These are phyloP conservation scores for Venustampulla echinocandica DNA, from an alignment of 495 filamentous ascomycete species.

Conservation along the genomic window DNA sequence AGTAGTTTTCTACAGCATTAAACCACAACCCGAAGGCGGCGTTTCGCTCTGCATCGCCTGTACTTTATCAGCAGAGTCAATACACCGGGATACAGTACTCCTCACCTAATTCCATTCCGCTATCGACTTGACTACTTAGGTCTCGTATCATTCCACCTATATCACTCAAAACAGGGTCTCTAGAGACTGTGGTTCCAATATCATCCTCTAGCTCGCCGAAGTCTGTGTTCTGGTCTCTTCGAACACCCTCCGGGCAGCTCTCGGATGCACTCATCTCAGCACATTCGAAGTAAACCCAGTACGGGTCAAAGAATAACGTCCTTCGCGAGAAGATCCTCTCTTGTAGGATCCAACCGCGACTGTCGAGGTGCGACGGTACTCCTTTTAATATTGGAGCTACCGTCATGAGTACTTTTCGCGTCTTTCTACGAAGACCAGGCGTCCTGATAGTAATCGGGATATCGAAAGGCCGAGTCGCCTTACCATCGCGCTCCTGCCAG, in stretches of 20 bases:
- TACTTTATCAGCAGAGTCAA: constrained; percentile 1
- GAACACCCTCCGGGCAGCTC: constrained; percentile 1
- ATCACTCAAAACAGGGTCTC: constrained; percentile 2
- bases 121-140: constrained; percentile 2
- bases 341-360: constrained; percentile 2
- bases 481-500: constrained; percentile 5
- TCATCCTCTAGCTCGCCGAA: neutral
- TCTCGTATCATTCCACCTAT: constrained; percentile 2
- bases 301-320: constrained; percentile 5
- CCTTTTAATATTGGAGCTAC: constrained; percentile 3
- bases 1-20: constrained; percentile 1
- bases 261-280: constrained; percentile 4
- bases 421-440: constrained; percentile 1
- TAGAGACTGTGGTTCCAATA: neutral
- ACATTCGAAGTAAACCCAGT: constrained; percentile 4
- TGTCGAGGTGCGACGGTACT: constrained; percentile 1
- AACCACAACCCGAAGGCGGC: constrained; percentile 2
- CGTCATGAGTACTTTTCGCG: neutral
- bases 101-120: neutral
- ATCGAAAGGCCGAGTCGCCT: constrained; percentile 1
- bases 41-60: neutral
- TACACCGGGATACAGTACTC: neutral
- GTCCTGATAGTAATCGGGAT: constrained; percentile 4
- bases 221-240: neutral
- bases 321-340: constrained; percentile 2